Percentiles rank a stretch among this genome's conserved stretches.
Conservation (phyloP, 2,329 filamentous ascomycete genomes). For the Immersiporthe knoxdaviesiana region DNA sequence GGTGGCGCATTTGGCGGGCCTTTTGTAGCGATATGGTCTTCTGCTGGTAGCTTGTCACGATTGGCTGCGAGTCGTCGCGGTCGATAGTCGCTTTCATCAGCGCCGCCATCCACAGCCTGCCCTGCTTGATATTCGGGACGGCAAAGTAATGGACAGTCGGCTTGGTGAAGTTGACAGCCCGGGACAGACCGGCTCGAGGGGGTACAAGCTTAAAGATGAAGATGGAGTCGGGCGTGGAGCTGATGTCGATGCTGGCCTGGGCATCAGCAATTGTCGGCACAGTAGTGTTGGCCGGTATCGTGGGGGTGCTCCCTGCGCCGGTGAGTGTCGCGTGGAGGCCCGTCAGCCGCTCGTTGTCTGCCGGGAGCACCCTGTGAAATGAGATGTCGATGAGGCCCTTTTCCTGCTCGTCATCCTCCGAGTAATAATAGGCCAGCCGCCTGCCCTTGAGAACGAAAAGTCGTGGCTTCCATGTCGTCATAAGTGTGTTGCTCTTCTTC, state of each 20-base stretch:
- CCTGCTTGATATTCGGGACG: conserved; percentile 85
- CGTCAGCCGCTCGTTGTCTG: conserved; percentile 87
- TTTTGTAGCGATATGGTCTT: conserved; percentile 94
- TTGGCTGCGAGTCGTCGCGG: conserved; percentile 76
- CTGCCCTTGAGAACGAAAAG: conserved; percentile 94
- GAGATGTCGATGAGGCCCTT: conserved; percentile 97
- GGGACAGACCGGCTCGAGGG: conserved; percentile 81
- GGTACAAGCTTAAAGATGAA: conserved; percentile 99
- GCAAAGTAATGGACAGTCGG: conserved; percentile 98
- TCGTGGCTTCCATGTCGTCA: conserved; percentile 96
- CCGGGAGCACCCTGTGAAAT: conserved; percentile 93
- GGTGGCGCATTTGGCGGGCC: conserved; percentile 83
- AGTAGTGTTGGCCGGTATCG: conserved; percentile 53
- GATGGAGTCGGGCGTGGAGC: conserved; percentile 61
- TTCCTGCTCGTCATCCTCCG: conserved; percentile 88
- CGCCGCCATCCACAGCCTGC: conserved; percentile 96
- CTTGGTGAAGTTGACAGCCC: conserved; percentile 96
- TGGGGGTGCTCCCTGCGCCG: conserved; percentile 74
- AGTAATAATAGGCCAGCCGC: conserved; percentile 93
- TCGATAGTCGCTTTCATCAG: conserved; percentile 99
- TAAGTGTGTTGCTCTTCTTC: conserved; percentile 94
- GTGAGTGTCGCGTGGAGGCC: conserved; percentile 91
- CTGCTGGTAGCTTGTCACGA: conserved; percentile 93
- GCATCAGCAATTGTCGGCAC: conserved; percentile 49
- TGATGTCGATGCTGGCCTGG: conserved; percentile 53